These are phyloP conservation scores for Flaveria floridana DNA, from an alignment of 140 eudicot genomes.

Conservation along the genomic window DNA sequence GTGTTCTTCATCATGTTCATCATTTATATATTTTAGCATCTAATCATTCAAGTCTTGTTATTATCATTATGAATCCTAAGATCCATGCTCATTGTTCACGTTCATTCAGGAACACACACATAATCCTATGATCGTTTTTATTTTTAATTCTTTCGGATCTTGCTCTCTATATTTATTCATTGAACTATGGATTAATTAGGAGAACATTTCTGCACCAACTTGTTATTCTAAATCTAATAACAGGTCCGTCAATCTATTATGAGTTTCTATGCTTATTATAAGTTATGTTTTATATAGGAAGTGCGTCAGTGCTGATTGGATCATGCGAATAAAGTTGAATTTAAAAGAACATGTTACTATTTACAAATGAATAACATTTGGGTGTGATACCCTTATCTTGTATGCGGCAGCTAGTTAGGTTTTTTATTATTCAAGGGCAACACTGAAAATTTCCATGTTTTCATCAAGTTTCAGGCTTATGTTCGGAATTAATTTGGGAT, in stretches of 20 bases:
- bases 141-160: background rate
- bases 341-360: background rate
- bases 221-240: background rate
- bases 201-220: conserved; percentile 2
- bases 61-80: too few relatives aligned
- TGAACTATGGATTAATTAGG: conserved; percentile 9
- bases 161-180: conserved; percentile 7
- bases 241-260: background rate
- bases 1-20: too few relatives aligned
- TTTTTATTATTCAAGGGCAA: background rate
- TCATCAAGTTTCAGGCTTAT: conserved; percentile 3
- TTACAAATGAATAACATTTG: background rate
- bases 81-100: too few relatives aligned
- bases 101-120: too few relatives aligned
- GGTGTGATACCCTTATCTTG: background rate
- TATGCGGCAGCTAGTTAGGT: background rate
- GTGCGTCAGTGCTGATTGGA: background rate
- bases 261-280: conserved; percentile 4
- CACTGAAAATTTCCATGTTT: background rate
- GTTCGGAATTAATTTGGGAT: background rate
- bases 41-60: too few relatives aligned
- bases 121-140: conserved; percentile 12
- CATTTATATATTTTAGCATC: too few relatives aligned
- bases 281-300: conserved; percentile 1
- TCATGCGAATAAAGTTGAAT: background rate